Evolutionary conservation across 2,329 filamentous ascomycete genomes (phyloP).

Genomic region (Aspergillus sp.): DNA sequence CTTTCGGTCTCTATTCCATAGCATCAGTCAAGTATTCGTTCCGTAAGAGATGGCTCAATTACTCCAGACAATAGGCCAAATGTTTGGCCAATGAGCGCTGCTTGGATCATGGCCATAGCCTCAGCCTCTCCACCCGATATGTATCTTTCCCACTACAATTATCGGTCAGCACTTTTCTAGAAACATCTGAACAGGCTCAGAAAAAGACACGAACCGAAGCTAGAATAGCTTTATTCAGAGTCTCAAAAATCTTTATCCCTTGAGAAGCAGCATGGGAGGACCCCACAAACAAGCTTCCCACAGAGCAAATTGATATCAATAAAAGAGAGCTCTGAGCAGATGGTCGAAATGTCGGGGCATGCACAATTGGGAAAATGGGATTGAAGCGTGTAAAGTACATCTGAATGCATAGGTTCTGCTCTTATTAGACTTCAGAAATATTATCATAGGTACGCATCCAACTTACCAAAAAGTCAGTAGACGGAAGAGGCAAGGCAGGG

Average conservation of each 20-base stretch:
- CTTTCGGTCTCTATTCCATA: slow-evolving; percentile 11
- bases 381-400: slow-evolving; percentile 18
- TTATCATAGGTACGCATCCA: neutral
- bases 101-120: slow-evolving; percentile 19
- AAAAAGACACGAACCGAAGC: slow-evolving; percentile 10
- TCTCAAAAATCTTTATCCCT: slow-evolving; percentile 19
- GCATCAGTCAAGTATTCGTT: neutral
- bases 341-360: slow-evolving; percentile 18
- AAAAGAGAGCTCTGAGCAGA: slow-evolving; percentile 14
- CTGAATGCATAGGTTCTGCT: slow-evolving; percentile 20
- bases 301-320: slow-evolving; percentile 20
- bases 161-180: no score
- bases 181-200: neutral
- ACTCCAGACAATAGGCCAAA: slow-evolving; percentile 23
- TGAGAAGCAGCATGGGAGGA: slow-evolving; percentile 11
- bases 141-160: slow-evolving; percentile 17
- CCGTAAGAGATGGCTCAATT: neutral
- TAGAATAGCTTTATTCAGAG: slow-evolving; percentile 19
- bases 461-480: slow-evolving; percentile 12
- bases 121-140: slow-evolving; percentile 14
- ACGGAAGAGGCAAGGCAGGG: slow-evolving; percentile 10
- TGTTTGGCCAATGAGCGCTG: slow-evolving; percentile 24
- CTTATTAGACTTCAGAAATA: neutral
- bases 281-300: slow-evolving; percentile 18
- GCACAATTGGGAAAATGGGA: slow-evolving; percentile 17